Evolutionary conservation across 495 filamentous ascomycete species (phyloP).

Genomic region (Schizothecium vesticola): DNA sequence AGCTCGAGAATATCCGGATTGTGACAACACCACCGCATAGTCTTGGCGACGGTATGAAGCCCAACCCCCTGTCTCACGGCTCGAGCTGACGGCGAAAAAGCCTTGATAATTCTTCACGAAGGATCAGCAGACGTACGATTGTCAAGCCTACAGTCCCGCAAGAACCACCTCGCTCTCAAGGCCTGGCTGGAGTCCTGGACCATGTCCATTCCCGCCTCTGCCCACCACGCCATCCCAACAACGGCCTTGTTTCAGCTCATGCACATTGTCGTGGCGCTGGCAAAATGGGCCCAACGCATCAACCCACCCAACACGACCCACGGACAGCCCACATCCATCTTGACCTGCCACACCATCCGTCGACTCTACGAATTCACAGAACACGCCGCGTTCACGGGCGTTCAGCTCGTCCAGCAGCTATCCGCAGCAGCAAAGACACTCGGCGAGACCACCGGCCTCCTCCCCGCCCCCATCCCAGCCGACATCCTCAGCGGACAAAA

Average conservation of each 20-base stretch:
- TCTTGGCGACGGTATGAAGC: neutral
- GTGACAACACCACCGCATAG: neutral
- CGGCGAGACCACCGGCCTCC: neutral
- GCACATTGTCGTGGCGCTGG: conserved; percentile 35
- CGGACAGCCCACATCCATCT: neutral
- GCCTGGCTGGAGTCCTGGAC: conserved; percentile 40
- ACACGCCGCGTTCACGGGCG: neutral
- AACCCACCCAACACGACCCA: neutral
- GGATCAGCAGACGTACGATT: conserved; percentile 16
- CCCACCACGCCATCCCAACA: conserved; percentile 36
- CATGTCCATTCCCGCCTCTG: conserved; percentile 29
- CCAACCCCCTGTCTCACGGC: neutral
- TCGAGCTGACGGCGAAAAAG: conserved; percentile 14
- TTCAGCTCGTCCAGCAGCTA: neutral
- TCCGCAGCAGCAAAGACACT: neutral
- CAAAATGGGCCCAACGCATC: neutral
- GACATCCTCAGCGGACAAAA: neutral
- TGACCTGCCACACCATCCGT: neutral
- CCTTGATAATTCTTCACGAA: conserved; percentile 26
- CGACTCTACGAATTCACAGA: neutral
- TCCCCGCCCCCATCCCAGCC: neutral
- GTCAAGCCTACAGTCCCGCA: neutral
- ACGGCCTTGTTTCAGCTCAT: conserved; percentile 34
- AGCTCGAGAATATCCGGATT: neutral
- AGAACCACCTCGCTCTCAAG: conserved; percentile 28